phyloP scores from a whole-genome alignment of 345 rosid species.

The Linum tenue region DNA sequence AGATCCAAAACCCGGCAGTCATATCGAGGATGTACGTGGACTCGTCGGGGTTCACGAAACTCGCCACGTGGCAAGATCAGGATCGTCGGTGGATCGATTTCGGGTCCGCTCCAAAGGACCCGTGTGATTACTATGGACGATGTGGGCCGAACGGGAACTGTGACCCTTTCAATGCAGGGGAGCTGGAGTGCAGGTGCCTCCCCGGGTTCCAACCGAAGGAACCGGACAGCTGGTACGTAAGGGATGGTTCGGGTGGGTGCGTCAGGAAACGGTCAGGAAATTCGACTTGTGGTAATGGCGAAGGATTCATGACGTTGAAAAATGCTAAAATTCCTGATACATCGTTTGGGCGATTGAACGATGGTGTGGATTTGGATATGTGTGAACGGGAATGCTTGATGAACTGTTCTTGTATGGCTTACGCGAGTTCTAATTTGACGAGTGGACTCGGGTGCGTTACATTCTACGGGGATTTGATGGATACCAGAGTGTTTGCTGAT shows the following conservation, averaged over 20 bases:
- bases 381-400: background rate
- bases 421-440: too few species aligned
- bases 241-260: background rate
- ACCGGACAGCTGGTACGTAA: background rate
- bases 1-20: too few species aligned
- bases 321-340: background rate
- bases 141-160: too few species aligned
- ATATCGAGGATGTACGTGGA: too few species aligned
- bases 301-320: background rate
- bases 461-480: too few species aligned
- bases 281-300: background rate
- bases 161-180: background rate
- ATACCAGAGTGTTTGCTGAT: slow-evolving; percentile 1
- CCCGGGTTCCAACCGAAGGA: background rate
- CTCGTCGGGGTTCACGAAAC: too few species aligned
- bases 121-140: too few species aligned
- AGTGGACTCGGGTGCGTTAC: too few species aligned
- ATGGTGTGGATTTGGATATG: background rate
- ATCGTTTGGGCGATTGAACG: too few species aligned
- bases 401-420: background rate
- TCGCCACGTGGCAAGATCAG: too few species aligned
- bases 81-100: too few species aligned
- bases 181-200: background rate
- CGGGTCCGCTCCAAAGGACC: too few species aligned
- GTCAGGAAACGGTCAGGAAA: background rate